Evolutionary conservation across 1,284 basidiomycete genomes (phyloP), one percentile per base, ranked within the genome.

Genomic region (Paramarasmius palmivorus): DNA sequence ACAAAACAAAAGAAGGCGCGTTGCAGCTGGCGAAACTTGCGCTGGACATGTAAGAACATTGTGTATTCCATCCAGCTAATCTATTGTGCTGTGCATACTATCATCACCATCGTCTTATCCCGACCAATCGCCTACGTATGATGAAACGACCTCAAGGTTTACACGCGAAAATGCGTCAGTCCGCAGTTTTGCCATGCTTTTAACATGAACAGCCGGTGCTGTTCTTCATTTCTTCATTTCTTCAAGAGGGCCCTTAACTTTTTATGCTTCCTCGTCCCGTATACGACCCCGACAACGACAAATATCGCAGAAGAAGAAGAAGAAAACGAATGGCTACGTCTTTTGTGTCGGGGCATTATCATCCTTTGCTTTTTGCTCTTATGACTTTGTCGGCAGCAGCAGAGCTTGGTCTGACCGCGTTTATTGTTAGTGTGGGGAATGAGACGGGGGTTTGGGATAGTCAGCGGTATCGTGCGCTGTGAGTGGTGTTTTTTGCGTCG

Each of bases 1-100:
- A 96, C 70, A 84, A 89, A 68, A 95, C 94, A 3, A 91, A 84
- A 72, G 89, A 93, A 34, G 96, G 96, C 17, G 93, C 89, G 0
- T 70, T 98, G 58, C 73, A 79, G 62, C 86, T 98, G 73, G 95
- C 95, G 1, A 78, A 76, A 62, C 77, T 83, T 59, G 89, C 92
- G n/a, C 67, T 90, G 54, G 65, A 67, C 14, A 68, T 81, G 67
- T 84, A 67, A 69, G 37, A 25, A 47, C 20, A 12, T 17, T 20
- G 2, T 15, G 22, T 2, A 40, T 9, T 40, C 39, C 9, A 23
- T 14, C 17, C n/a, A 37, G 17, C 47, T n/a, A n/a, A 8, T 25
- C 20, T 36, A 5, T 10, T 15, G 34, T 17, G 41, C 26, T 20
- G 41, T 23, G 15, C 26, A 44, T 1, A 5, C 20, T 42, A 14